Percentiles rank a stretch among this genome's conserved stretches.
Evolutionary conservation across 2,329 filamentous ascomycete genomes (phyloP).

Genomic region (Polychaeton citri): DNA sequence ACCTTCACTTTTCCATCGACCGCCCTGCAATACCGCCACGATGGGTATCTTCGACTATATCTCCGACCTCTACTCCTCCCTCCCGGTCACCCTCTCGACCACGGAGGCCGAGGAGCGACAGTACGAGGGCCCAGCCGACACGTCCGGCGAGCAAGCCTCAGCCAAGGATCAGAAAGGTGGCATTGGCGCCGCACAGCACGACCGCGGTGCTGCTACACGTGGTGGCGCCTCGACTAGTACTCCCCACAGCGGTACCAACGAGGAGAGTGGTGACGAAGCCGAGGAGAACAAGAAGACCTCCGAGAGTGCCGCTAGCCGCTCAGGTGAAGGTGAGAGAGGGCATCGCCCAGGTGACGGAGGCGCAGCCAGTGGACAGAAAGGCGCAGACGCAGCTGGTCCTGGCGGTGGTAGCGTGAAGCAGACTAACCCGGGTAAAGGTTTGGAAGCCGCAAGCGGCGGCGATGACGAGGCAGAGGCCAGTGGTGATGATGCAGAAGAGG

Average conservation of each 20-base stretch:
- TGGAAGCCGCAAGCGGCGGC: constrained; percentile 18
- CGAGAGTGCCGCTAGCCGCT: constrained; percentile 15
- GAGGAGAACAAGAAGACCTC: constrained; percentile 30
- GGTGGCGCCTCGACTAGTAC: constrained; percentile 26
- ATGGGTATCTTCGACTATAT: constrained; percentile 55
- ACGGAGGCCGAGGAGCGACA: constrained; percentile 47
- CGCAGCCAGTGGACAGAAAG: constrained; percentile 15
- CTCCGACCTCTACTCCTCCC: constrained; percentile 51
- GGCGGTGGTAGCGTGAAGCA: constrained; percentile 14
- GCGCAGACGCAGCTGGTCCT: constrained; percentile 11
- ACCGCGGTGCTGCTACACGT: constrained; percentile 16
- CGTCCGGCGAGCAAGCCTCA: constrained; percentile 27
- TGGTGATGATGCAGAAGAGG: constrained; percentile 38
- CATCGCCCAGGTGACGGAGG: constrained; percentile 16
- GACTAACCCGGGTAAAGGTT: not conserved
- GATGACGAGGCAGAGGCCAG: constrained; percentile 26
- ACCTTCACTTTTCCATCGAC: too few relatives aligned
- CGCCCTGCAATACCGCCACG: constrained; percentile 6
- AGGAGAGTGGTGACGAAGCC: constrained; percentile 28
- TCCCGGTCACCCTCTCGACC: constrained; percentile 40
- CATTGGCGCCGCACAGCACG: constrained; percentile 16
- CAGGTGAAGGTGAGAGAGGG: constrained; percentile 10
- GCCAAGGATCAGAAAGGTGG: constrained; percentile 17
- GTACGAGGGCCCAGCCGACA: constrained; percentile 33
- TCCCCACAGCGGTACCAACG: constrained; percentile 29